Base-by-base conservation (phyloP, 2,329 filamentous ascomycete genomes). In the Trichoderma sp. region DNA sequence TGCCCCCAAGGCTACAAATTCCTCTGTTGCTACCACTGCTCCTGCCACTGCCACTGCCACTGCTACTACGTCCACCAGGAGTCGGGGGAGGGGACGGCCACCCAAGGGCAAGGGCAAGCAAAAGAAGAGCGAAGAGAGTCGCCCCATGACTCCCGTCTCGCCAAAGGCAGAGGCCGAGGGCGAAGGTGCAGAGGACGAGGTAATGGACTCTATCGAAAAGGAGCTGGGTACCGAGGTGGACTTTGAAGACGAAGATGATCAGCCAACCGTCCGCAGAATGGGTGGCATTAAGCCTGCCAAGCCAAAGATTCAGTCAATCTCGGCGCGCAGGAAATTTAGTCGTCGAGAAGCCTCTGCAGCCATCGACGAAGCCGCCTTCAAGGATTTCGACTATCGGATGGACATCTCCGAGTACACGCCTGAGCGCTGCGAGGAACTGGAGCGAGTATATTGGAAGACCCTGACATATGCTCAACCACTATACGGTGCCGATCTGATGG, bases 361-460 rank as follows among this genome's bases (percentile, higher is more conserved):
- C 73, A 86, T 97, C 69, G 94, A 99, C 72, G 94, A 98, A 78
- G 91, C 90, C 70, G 92, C 92, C 0, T 99, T 97, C 81, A 90
- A 92, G 74, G 87, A 91, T 71, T 99, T 97, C 77, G 91, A 98
- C 76, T 98, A 98, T 77, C 89, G 88, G 58, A 91, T 97, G 80
- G 89, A 94, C 72, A 86, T 93, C 35, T 92, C 94, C 6, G 93
- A 98, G 64, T 99, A 91, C 76, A 97, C 93, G 0, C 86, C 90
- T 0, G 94, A 98, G 78, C 87, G 96, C 69, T 98, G 95, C 76
- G 93, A 96, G 73, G 95, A 99, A 76, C 85, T 99, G 6, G 95
- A 99, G 79, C 90, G 92, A 64, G 90, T 90, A 52, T 99, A 99
- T 80, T 99, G 95, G 95, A 97, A 96, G 80, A 97, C 93, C 1